A percentile compares a stretch with the other conserved stretches of the same genome.
These are phyloP conservation scores for Arxiozyma slooffiae DNA, from an alignment of 1,139 yeast genomes.

Conservation along the genomic window DNA sequence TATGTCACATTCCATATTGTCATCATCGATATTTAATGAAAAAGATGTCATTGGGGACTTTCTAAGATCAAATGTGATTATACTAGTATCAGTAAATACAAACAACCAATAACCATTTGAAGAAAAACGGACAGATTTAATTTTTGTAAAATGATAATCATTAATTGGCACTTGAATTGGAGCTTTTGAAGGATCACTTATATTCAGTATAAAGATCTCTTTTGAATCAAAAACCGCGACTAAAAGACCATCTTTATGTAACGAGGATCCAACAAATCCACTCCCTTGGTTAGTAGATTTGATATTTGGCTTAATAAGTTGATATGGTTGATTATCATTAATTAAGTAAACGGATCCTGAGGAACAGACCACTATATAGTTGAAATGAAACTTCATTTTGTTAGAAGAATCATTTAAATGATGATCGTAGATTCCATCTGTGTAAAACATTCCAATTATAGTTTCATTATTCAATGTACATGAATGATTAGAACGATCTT, in stretches of 20 bases:
- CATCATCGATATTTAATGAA: neutral
- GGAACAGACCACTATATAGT: neutral
- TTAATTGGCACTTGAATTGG: conserved; percentile 13
- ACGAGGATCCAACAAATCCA: conserved; percentile 5
- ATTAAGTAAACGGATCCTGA: neutral
- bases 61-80: conserved; percentile 50
- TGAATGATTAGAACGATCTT: neutral
- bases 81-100: conserved; percentile 21
- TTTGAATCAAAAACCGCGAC: conserved; percentile 14
- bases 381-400: neutral
- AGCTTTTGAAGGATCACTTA: conserved; percentile 5
- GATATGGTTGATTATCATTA: neutral
- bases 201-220: conserved; percentile 13
- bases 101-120: conserved; percentile 64
- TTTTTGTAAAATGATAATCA: conserved; percentile 7
- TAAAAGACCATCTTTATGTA: conserved; percentile 27
- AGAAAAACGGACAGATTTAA: conserved; percentile 41
- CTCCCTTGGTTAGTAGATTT: neutral
- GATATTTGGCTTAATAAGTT: neutral
- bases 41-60: conserved; percentile 29
- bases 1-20: conserved; percentile 9
- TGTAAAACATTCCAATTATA: neutral
- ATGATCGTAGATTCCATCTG: neutral
- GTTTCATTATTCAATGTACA: neutral
- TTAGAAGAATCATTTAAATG: neutral